Percentiles rank a stretch among this genome's conserved stretches.
Conservation (phyloP, 1,284 basidiomycete genomes). For the Meira miltonrushii region DNA sequence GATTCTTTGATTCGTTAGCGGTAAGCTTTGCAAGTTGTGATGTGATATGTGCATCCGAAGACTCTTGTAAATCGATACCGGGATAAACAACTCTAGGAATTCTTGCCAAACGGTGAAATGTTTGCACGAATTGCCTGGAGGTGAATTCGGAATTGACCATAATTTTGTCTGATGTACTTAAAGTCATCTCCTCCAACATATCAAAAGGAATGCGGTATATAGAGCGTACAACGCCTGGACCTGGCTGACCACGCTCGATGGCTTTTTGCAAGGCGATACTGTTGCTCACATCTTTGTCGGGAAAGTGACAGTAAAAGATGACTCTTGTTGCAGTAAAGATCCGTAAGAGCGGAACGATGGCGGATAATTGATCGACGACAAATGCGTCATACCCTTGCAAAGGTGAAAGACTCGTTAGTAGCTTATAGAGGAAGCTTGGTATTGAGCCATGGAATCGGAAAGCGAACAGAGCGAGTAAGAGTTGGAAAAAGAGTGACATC, state of each 20-base stretch:
- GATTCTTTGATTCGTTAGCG: neutral
- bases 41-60: conserved; percentile 19
- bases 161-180: conserved; percentile 84
- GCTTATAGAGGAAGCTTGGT: conserved; percentile 27
- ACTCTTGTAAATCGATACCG: conserved; percentile 60
- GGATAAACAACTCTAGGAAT: conserved; percentile 79
- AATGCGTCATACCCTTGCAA: conserved; percentile 65
- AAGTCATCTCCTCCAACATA: conserved; percentile 80
- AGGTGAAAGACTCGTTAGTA: conserved; percentile 46
- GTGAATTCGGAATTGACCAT: conserved; percentile 92
- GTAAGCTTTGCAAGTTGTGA: conserved; percentile 19
- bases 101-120: conserved; percentile 67
- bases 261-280: conserved; percentile 46
- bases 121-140: conserved; percentile 60
- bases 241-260: conserved; percentile 47
- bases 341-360: conserved; percentile 78
- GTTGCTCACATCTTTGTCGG: conserved; percentile 67
- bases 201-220: conserved; percentile 82
- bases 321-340: conserved; percentile 67
- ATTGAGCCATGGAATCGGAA: conserved; percentile 52
- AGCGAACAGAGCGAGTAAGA: conserved; percentile 30
- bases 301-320: conserved; percentile 97
- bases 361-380: conserved; percentile 90
- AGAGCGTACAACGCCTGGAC: conserved; percentile 20
- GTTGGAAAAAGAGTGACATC: conserved; percentile 62